phyloP scores from a whole-genome alignment of 345 rosid species.

The Microthlaspi erraticum region DNA sequence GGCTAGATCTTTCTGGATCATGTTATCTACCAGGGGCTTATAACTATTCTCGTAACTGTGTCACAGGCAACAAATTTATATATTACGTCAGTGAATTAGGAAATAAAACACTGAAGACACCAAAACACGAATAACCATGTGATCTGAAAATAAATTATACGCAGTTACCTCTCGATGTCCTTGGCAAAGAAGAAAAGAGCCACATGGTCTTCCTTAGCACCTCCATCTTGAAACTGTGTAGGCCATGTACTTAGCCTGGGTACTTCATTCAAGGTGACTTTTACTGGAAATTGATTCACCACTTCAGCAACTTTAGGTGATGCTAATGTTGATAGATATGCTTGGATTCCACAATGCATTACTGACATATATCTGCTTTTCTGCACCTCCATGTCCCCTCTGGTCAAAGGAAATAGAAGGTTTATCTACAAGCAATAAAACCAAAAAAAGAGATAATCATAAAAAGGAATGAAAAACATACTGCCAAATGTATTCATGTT shows the following conservation, averaged over 20 bases:
- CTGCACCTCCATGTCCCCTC: constrained; percentile 83
- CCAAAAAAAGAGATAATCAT: constrained; percentile 17
- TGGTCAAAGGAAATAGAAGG: constrained; percentile 48
- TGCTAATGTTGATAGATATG: constrained; percentile 67
- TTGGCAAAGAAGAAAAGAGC: constrained; percentile 97
- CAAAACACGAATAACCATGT: constrained; percentile 7
- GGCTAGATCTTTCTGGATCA: constrained; percentile 87
- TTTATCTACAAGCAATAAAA: constrained; percentile 14
- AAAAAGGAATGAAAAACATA: constrained; percentile 51
- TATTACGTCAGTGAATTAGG: constrained; percentile 15
- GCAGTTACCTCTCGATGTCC: constrained; percentile 76
- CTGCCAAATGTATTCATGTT: constrained; percentile 91
- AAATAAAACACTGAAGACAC: constrained; percentile 21
- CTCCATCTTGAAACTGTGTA: constrained; percentile 64
- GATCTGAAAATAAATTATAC: constrained; percentile 3
- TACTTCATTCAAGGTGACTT: constrained; percentile 72
- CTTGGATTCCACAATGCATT: constrained; percentile 77
- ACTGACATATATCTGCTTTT: constrained; percentile 53
- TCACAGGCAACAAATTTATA: constrained; percentile 36
- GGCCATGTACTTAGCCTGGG: constrained; percentile 89
- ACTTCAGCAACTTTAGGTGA: constrained; percentile 74
- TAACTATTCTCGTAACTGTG: constrained; percentile 80
- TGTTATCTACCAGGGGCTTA: constrained; percentile 73
- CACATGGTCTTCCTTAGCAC: constrained; percentile 81
- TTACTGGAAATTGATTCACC: constrained; percentile 61